A percentile compares a stretch with the other conserved stretches of the same genome.
These are phyloP conservation scores for Iris macrosiphon DNA, from an alignment of 106 monocot genomes.

Conservation along the genomic window DNA sequence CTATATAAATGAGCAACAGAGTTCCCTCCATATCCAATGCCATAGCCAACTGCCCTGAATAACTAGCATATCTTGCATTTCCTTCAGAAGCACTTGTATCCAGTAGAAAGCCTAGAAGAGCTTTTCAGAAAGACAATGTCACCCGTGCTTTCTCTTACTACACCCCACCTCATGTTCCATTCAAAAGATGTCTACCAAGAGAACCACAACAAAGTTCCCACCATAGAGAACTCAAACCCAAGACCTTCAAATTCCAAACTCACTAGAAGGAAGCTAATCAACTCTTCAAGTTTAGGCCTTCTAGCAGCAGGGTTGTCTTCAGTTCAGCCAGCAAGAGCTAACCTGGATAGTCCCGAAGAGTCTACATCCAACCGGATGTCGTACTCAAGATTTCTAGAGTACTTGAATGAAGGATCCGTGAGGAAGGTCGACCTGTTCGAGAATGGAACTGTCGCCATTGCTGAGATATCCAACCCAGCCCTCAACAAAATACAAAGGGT, in stretches of 20 bases:
- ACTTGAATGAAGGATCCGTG: slow-evolving; percentile 50
- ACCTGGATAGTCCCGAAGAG: slow-evolving; percentile 42
- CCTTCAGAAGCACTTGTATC: background rate
- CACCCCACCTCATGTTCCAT: slow-evolving; percentile 17
- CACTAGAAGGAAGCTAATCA: slow-evolving; percentile 37
- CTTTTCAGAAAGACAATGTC: slow-evolving; percentile 15
- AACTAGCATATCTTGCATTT: too few species aligned
- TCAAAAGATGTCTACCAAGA: slow-evolving; percentile 29
- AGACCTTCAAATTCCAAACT: slow-evolving; percentile 8
- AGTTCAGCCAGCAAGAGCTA: slow-evolving; percentile 21
- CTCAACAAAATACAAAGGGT: slow-evolving; percentile 44
- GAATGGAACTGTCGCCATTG: slow-evolving; percentile 56
- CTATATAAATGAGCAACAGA: slow-evolving; percentile 30
- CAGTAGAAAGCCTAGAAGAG: background rate
- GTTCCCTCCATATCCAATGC: slow-evolving; percentile 33
- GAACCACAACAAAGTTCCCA: slow-evolving; percentile 1
- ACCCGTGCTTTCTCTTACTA: slow-evolving; percentile 28
- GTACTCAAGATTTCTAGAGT: slow-evolving; percentile 53
- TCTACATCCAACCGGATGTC: slow-evolving; percentile 48
- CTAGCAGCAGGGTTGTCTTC: slow-evolving; percentile 14
- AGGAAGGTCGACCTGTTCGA: slow-evolving; percentile 60
- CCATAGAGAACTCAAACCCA: slow-evolving; percentile 3
- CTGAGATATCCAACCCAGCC: slow-evolving; percentile 39
- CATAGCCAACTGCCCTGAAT: background rate
- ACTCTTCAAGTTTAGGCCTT: slow-evolving; percentile 21